These are phyloP conservation scores for Lactarius deliciosus DNA, from an alignment of 768 basidiomycete genomes.

Conservation along the genomic window DNA sequence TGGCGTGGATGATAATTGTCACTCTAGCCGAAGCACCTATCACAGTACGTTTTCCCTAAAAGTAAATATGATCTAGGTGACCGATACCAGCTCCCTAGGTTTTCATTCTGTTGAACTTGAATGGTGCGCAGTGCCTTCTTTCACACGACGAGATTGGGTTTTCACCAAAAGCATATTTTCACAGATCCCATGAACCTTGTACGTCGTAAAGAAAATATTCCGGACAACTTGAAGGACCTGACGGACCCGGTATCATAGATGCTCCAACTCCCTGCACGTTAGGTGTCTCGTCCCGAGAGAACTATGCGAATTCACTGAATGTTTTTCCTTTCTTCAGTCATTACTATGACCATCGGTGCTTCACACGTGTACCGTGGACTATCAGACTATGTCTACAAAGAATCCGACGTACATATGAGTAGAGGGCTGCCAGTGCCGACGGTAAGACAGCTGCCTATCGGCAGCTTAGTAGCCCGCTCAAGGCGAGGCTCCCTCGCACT, in stretches of 20 bases:
- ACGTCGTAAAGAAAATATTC: background rate
- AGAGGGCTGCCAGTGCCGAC: no score
- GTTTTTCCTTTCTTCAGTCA: no score
- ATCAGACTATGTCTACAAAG: background rate
- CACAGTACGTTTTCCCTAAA: background rate
- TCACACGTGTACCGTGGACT: conserved; percentile 9
- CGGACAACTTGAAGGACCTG: background rate
- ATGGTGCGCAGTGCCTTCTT: background rate
- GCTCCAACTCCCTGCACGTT: conserved; percentile 6
- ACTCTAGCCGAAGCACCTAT: conserved; percentile 5
- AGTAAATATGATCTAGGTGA: background rate
- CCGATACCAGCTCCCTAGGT: background rate
- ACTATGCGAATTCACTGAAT: background rate
- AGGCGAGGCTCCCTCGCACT: background rate
- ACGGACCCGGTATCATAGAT: background rate
- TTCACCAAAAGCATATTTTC: background rate
- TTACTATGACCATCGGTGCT: conserved; percentile 1
- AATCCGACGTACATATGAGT: background rate
- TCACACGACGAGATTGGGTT: background rate
- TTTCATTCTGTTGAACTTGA: conserved; percentile 5
- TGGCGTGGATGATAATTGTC: conserved; percentile 3
- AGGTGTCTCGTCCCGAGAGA: background rate
- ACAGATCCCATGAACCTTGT: conserved; percentile 13
- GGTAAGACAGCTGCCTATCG: background rate
- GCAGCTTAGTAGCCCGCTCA: background rate